Percentiles rank a stretch among this genome's conserved stretches.
phyloP scores from a whole-genome alignment of 495 filamentous ascomycete species.

The Daldinia bambusicola region DNA sequence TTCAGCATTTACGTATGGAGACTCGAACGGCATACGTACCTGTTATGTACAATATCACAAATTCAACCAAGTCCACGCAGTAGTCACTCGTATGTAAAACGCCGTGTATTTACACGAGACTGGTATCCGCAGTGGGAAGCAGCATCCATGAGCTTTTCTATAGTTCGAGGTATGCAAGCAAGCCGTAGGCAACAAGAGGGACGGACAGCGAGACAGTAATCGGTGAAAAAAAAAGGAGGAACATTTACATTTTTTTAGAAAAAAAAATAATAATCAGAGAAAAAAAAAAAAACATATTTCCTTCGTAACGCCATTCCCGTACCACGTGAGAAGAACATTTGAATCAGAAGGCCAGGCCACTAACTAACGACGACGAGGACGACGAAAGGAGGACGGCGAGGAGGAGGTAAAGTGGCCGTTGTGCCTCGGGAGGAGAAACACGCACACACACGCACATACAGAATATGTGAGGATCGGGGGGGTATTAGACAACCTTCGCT shows the following conservation, averaged over 20 bases:
- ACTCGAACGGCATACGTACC: not conserved
- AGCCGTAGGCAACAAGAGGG: too few relatives aligned
- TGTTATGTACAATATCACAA: not conserved
- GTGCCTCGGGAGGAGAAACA: too few relatives aligned
- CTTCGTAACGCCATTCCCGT: conserved; percentile 46
- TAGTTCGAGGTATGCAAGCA: too few relatives aligned
- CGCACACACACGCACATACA: too few relatives aligned
- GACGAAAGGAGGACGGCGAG: too few relatives aligned
- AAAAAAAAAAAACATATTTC: conserved; percentile 11
- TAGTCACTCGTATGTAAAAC: not conserved
- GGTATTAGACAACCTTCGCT: conserved; percentile 5
- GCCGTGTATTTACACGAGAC: too few relatives aligned
- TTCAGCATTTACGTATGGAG: not conserved
- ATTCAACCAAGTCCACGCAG: not conserved
- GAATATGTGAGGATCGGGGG: not conserved
- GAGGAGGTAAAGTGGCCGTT: too few relatives aligned
- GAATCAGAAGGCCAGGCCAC: conserved; percentile 1
- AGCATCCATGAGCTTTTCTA: too few relatives aligned
- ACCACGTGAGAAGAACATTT: conserved; percentile 37
- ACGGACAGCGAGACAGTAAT: too few relatives aligned
- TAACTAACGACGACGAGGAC: not conserved
- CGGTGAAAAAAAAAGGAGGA: too few relatives aligned
- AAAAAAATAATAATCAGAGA: conserved; percentile 2
- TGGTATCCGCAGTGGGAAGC: too few relatives aligned
- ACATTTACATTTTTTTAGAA: too few relatives aligned